phyloP scores from a whole-genome alignment of 441 rosid genomes.

The Omphalea diandra region DNA sequence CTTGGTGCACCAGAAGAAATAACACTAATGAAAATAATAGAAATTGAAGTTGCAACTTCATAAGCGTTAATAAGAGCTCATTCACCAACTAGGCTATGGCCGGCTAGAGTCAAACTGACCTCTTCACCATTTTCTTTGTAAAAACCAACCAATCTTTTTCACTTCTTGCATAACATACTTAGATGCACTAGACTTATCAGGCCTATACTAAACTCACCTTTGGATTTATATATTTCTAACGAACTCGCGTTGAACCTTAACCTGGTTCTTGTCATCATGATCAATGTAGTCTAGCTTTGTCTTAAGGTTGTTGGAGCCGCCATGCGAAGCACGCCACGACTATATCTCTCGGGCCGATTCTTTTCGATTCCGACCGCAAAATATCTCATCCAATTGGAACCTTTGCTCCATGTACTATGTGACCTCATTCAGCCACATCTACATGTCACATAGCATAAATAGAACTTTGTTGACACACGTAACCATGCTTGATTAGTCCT shows the following conservation, averaged over 20 bases:
- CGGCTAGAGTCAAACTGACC: slow-evolving; percentile 43
- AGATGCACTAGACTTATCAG: slow-evolving; percentile 62
- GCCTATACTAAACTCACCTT: slow-evolving; percentile 50
- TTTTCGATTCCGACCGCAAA: slow-evolving; percentile 51
- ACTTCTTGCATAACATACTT: slow-evolving; percentile 72
- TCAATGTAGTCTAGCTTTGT: slow-evolving; percentile 38
- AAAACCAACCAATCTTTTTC: slow-evolving; percentile 21
- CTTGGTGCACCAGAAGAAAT: slow-evolving; percentile 48
- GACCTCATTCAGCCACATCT: slow-evolving; percentile 58
- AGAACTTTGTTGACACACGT: slow-evolving; percentile 51
- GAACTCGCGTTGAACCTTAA: slow-evolving; percentile 64
- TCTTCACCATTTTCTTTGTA: slow-evolving; percentile 39
- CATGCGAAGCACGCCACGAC: slow-evolving; percentile 75
- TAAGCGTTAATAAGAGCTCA: slow-evolving; percentile 43
- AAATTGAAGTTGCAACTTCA: slow-evolving; percentile 32
- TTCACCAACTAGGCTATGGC: slow-evolving; percentile 54
- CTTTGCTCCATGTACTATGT: slow-evolving; percentile 54
- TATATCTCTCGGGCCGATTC: slow-evolving; percentile 75
- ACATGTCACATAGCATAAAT: slow-evolving; percentile 69
- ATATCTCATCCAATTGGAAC: slow-evolving; percentile 81
- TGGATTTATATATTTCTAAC: slow-evolving; percentile 58
- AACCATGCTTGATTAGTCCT: slow-evolving; percentile 51
- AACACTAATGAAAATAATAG: slow-evolving; percentile 30
- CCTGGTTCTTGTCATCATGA: slow-evolving; percentile 21
- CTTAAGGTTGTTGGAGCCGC: slow-evolving; percentile 71